A percentile compares a stretch with the other conserved stretches of the same genome.
phyloP scores from a whole-genome alignment of 768 basidiomycete genomes.

The Mycena belliarum region DNA sequence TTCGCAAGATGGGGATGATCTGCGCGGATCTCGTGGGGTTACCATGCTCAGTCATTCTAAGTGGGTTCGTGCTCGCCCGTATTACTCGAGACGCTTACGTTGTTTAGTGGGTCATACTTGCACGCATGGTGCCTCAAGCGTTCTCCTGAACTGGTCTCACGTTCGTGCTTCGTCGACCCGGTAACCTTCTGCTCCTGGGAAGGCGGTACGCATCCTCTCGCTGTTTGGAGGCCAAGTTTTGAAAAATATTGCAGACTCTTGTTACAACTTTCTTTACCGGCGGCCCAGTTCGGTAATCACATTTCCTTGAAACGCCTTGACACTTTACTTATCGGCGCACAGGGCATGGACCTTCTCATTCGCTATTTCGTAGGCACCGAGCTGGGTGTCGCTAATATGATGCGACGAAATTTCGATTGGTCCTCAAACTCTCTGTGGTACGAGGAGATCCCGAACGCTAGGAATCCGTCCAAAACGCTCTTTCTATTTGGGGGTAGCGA shows the following conservation, averaged over 20 bases:
- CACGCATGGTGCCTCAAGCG: slow-evolving; percentile 92
- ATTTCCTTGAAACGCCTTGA: background rate
- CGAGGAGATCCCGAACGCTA: slow-evolving; percentile 83
- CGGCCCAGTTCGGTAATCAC: slow-evolving; percentile 59
- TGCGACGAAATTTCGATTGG: slow-evolving; percentile 87
- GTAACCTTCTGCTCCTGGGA: slow-evolving; percentile 93
- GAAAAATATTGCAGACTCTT: slow-evolving; percentile 60
- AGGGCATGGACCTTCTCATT: slow-evolving; percentile 81
- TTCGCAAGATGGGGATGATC: slow-evolving; percentile 24
- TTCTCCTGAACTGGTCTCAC: slow-evolving; percentile 62
- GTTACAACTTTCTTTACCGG: slow-evolving; percentile 87
- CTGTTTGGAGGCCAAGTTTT: background rate
- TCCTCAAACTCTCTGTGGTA: slow-evolving; percentile 85
- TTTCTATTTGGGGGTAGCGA: slow-evolving; percentile 87
- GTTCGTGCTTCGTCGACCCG: slow-evolving; percentile 91
- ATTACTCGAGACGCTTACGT: background rate
- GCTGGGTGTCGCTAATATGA: slow-evolving; percentile 82
- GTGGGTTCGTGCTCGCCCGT: slow-evolving; percentile 44
- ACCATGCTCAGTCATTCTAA: slow-evolving; percentile 89
- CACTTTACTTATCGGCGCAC: slow-evolving; percentile 4
- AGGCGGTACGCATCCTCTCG: slow-evolving; percentile 56
- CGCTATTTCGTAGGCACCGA: slow-evolving; percentile 89
- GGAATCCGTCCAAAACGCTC: slow-evolving; percentile 62
- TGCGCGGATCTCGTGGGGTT: slow-evolving; percentile 47
- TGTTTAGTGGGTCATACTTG: slow-evolving; percentile 67